Evolutionary conservation across 1,284 basidiomycete species (phyloP), one percentile per base, ranked within the genome.

Genomic region (Acaromyces ingoldii): DNA sequence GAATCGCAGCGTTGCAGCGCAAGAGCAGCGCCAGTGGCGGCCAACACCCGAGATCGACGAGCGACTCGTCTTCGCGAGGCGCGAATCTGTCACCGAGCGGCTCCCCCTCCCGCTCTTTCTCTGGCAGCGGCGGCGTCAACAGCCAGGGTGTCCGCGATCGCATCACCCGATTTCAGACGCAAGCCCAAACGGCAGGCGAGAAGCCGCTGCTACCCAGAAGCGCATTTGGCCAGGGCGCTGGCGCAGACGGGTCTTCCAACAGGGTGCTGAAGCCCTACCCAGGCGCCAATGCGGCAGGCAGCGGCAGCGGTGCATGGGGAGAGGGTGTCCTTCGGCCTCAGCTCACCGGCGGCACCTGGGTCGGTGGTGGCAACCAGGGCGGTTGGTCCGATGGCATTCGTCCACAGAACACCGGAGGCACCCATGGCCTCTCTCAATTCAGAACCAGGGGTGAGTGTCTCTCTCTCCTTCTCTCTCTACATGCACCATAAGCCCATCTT

Each of bases 291-390:
- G 42, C 42, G 19, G 51, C 56, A n/a, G 51, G 58, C 17, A 58
- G 54, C 21, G 66, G 66, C 3, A 63, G 56, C 5, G 64, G 64
- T 10, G 57, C 58, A 13, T 67, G 66, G 62, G 63, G 65, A 4
- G 65, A 68, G 39, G 59, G 61, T 15, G 65, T 65, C 13, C 49
- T 70, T 11, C 51, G 66, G 25, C 68, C 68, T 21, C 68, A 70
- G 52, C 57, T 66, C 57, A 70, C 68, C 6, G 68, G 68, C 11
- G 68, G 66, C 21, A 58, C 60, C 22, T 67, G 66, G 66, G 56
- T 65, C 21, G 68, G 63, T n/a, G 53, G 46, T 10, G 60, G 57
- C 21, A 53, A 54, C 30, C 55, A 56, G 11, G 60, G 60, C 19
- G 54, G 58, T 21, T 65, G 64, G 63, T 55, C 56, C 11, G 62